These are phyloP conservation scores for Xanthoparmelia taractica DNA, from an alignment of 495 filamentous ascomycete species.

Conservation along the genomic window DNA sequence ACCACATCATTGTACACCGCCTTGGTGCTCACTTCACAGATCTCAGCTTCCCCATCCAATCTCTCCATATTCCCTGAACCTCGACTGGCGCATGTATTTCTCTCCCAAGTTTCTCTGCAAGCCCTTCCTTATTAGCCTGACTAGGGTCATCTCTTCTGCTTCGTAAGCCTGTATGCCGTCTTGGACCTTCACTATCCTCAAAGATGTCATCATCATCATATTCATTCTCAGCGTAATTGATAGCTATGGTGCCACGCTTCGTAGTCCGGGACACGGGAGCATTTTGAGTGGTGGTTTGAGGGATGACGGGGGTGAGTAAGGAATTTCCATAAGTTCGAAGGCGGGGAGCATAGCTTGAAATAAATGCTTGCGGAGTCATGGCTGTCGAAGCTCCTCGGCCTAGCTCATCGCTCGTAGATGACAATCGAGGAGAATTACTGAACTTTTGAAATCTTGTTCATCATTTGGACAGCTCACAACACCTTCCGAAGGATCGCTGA, in stretches of 20 bases:
- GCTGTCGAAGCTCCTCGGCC: slow-evolving; percentile 11
- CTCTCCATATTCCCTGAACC: slow-evolving; percentile 81
- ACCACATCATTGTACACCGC: not conserved
- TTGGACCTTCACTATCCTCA: slow-evolving; percentile 72
- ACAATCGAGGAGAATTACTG: slow-evolving; percentile 11
- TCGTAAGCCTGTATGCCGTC: slow-evolving; percentile 75
- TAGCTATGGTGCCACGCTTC: slow-evolving; percentile 90
- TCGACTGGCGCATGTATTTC: slow-evolving; percentile 74
- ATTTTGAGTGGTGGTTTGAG: slow-evolving; percentile 49
- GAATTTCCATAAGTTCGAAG: slow-evolving; percentile 88
- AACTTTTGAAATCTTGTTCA: not conserved
- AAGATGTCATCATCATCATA: slow-evolving; percentile 85
- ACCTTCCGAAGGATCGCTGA: not conserved
- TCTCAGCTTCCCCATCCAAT: slow-evolving; percentile 84
- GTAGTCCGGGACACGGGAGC: slow-evolving; percentile 75
- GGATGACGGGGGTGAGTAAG: slow-evolving; percentile 79
- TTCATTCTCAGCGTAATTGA: slow-evolving; percentile 96
- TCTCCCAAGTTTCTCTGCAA: slow-evolving; percentile 71
- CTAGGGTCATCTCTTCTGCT: slow-evolving; percentile 71
- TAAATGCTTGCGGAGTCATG: slow-evolving; percentile 69
- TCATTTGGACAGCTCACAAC: slow-evolving; percentile 6
- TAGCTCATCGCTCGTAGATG: slow-evolving; percentile 12
- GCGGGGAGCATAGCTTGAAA: slow-evolving; percentile 86
- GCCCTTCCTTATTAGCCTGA: slow-evolving; percentile 48
- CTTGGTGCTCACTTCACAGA: slow-evolving; percentile 36